A percentile compares a stretch with the other conserved stretches of the same genome.
These are phyloP conservation scores for Forsythia suspensa DNA, from an alignment of 257 asterid genomes.

Conservation along the genomic window DNA sequence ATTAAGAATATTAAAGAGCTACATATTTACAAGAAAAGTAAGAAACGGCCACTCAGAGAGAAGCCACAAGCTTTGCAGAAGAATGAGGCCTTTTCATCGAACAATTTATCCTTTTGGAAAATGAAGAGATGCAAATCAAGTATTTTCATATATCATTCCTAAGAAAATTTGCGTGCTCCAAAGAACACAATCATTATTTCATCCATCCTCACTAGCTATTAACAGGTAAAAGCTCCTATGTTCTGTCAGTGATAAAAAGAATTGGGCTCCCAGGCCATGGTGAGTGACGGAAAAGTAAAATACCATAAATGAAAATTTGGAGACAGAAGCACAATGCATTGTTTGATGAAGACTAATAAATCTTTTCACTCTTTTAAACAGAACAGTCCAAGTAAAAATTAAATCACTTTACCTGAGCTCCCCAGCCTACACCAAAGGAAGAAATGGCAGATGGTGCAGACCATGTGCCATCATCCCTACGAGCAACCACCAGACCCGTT, in stretches of 20 bases:
- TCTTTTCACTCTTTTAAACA: not conserved
- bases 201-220: no score
- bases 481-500: constrained; percentile 91
- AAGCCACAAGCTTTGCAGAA: not conserved
- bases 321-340: not conserved
- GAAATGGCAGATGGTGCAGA: constrained; percentile 98
- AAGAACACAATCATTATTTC: not conserved
- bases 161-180: not conserved
- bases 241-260: not conserved
- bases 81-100: constrained; percentile 4
- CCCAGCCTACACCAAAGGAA: constrained; percentile 96
- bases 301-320: not conserved
- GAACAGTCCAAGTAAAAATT: not conserved
- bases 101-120: not conserved
- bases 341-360: not conserved
- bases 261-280: no score
- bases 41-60: constrained; percentile 1
- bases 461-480: constrained; percentile 94
- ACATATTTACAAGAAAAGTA: not conserved
- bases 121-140: not conserved
- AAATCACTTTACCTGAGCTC: constrained; percentile 76
- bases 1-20: not conserved
- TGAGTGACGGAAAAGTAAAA: no score
- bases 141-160: no score
- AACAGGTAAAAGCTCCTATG: not conserved